Evolutionary conservation across 306 rosid species (phyloP), one percentile per base, ranked within the genome.

Genomic region (Hippophae rhamnoides): DNA sequence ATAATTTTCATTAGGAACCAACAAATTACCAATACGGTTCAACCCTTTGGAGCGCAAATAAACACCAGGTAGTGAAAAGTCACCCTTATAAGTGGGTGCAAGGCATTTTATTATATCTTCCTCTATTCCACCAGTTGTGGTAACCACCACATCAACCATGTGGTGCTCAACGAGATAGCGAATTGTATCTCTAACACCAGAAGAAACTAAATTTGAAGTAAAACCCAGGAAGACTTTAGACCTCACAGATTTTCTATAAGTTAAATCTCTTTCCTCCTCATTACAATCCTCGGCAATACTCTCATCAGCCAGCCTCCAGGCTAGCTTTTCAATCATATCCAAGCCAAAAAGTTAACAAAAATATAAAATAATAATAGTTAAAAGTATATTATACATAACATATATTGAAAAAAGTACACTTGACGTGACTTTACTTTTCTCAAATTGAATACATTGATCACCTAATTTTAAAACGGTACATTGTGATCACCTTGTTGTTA

Each of bases 81-180:
- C 88, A 8, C 96, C 99, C 72, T 65, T 87, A 57, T 67, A 92
- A 3, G 99, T 92, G 23, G 96, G 95, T 9, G 96, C 95, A 72
- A 92, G 93, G 69, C 96, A 92, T 68, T 92, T 92, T 14, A 92
- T 82, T 52, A 92, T 82, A 76, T 92, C 99, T 74, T 92, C 96
- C 70, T 88, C 99, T 6, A 92, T 77, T 49, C 99, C 96, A 65
- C 96, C 99, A 23, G 96, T 71, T 41, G 99, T 88, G 27, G 99
- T 85, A 53, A 88, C 99, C 72, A 88, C 53, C 8, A 88, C 99
- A 77, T 92, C 86, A 54, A 92, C 99, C 95, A 83, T 80, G 60
- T 53, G 86, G 74, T 86, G 99, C 80, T 92, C 93, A 52, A 79
- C 81, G 63, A 92, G 87, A 71, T 65, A 92, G 11, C 97, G 81